Evolutionary conservation across 1,284 basidiomycete genomes (phyloP).

Genomic region (Ceratobasidium sp.): DNA sequence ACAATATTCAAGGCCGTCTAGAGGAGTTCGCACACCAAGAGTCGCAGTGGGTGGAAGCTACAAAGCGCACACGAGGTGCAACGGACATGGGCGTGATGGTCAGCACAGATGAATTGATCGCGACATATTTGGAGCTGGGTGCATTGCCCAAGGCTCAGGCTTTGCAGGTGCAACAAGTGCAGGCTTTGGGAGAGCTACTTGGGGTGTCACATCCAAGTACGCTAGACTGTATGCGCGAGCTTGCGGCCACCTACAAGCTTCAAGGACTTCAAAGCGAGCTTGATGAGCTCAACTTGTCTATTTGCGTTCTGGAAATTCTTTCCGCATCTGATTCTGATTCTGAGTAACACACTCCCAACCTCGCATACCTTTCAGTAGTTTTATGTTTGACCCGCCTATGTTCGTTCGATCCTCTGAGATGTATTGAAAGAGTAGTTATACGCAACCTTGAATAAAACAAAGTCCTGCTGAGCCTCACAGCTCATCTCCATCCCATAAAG

Average conservation of each 20-base stretch:
- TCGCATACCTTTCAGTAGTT: too few relatives aligned
- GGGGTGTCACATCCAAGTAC: conserved; percentile 11
- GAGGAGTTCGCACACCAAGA: background rate
- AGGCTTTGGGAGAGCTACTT: background rate
- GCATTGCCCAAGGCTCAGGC: background rate
- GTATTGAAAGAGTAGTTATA: too few relatives aligned
- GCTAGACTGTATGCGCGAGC: background rate
- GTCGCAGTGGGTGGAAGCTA: background rate
- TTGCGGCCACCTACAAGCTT: background rate
- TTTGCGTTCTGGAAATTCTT: too few relatives aligned
- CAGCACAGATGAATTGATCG: background rate
- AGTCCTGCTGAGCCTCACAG: too few relatives aligned
- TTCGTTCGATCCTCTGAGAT: too few relatives aligned
- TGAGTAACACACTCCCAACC: too few relatives aligned
- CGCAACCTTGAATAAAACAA: too few relatives aligned
- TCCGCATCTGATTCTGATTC: too few relatives aligned
- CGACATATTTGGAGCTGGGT: background rate
- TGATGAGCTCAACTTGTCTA: too few relatives aligned
- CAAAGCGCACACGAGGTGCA: background rate
- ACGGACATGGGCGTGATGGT: background rate
- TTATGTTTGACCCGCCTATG: too few relatives aligned
- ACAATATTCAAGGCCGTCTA: background rate
- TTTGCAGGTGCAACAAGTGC: background rate
- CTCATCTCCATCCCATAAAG: too few relatives aligned
- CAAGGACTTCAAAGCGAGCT: background rate